Conservation (phyloP, 2,329 filamentous ascomycete genomes). For the Colletotrichum brevisporum region DNA sequence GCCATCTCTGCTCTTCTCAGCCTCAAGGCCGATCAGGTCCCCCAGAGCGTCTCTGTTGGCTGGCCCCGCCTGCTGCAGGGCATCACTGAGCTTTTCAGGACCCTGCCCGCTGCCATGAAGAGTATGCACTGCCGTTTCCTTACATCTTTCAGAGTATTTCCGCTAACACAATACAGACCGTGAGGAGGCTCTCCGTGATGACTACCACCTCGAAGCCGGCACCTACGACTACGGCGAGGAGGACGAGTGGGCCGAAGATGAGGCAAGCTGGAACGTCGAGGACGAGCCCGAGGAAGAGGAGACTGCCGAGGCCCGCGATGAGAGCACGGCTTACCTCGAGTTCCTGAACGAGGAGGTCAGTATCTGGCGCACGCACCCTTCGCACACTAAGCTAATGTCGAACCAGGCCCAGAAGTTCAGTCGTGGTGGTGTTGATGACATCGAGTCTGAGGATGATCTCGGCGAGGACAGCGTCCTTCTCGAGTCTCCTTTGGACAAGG, state of each 20-base stretch:
- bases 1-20: slow-evolving; percentile 90
- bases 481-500: slow-evolving; percentile 93
- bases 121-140: slow-evolving; percentile 62
- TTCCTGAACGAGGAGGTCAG: slow-evolving; percentile 92
- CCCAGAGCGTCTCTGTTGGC: slow-evolving; percentile 91
- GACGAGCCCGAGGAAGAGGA: slow-evolving; percentile 78
- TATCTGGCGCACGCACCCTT: slow-evolving; percentile 14
- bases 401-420: slow-evolving; percentile 86
- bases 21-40: slow-evolving; percentile 84
- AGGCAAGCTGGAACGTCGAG: slow-evolving; percentile 84
- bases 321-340: slow-evolving; percentile 94
- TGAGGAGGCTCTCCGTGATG: slow-evolving; percentile 91
- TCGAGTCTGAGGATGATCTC: slow-evolving; percentile 87
- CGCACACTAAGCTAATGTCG: slow-evolving; percentile 42
- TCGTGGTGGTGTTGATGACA: slow-evolving; percentile 72
- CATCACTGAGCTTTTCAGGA: slow-evolving; percentile 91
- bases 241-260: slow-evolving; percentile 87
- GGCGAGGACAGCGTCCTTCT: slow-evolving; percentile 93
- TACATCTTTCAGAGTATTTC: background rate
- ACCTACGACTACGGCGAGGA: slow-evolving; percentile 77
- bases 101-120: slow-evolving; percentile 87
- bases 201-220: slow-evolving; percentile 78
- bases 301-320: slow-evolving; percentile 80
- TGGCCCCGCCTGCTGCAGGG: slow-evolving; percentile 94
- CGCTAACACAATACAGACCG: slow-evolving; percentile 71